These are phyloP conservation scores for Apiospora hydei DNA, from an alignment of 2,329 filamentous ascomycete genomes.

Conservation along the genomic window DNA sequence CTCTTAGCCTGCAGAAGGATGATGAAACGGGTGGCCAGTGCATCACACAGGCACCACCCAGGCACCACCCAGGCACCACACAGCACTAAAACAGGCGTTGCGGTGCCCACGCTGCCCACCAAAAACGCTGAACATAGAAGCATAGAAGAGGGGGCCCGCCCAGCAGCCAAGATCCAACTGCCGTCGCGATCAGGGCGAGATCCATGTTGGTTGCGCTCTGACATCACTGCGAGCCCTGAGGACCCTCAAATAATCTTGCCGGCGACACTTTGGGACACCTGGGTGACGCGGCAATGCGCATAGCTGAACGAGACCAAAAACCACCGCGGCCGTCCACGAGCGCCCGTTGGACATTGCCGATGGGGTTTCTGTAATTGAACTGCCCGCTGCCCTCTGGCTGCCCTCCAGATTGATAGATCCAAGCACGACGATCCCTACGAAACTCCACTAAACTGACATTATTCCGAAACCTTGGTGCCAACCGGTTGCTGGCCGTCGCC, in stretches of 20 bases:
- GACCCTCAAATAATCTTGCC: constrained; percentile 20
- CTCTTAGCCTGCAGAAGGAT: neutral
- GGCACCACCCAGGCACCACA: neutral
- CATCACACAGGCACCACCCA: neutral
- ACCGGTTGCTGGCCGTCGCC: neutral
- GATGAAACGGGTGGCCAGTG: neutral
- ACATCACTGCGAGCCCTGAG: constrained; percentile 14
- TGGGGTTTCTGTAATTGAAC: neutral
- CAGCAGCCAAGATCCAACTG: constrained; percentile 4
- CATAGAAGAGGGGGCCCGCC: neutral
- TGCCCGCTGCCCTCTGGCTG: neutral
- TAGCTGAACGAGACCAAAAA: no score
- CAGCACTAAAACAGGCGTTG: neutral
- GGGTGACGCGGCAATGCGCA: constrained; percentile 9
- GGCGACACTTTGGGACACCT: neutral
- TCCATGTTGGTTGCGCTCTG: neutral
- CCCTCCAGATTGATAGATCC: neutral
- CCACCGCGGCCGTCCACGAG: neutral
- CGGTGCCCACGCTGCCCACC: neutral
- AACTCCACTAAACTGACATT: constrained; percentile 22
- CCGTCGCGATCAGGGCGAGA: constrained; percentile 11
- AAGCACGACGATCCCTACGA: neutral
- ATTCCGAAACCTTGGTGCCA: constrained; percentile 18
- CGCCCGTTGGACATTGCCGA: neutral
- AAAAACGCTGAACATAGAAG: neutral